Base-by-base conservation (phyloP, 305 asterid species). In the Euphrasia arctica region DNA sequence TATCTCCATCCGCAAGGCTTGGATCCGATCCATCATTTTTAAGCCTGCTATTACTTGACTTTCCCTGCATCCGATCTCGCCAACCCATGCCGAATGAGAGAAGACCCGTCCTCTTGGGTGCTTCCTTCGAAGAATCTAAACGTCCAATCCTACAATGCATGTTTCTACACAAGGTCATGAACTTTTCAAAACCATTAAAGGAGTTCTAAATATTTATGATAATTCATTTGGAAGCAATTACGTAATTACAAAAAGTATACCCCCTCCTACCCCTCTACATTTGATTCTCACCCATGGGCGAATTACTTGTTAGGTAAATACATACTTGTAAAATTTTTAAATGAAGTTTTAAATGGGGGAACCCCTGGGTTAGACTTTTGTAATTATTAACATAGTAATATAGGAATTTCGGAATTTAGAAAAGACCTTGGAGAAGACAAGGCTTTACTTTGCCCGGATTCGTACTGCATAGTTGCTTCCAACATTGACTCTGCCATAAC, bases 401-500 rank as follows among this genome's bases (percentile, higher is more conserved):
- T 34, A 34, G 8, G 41, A 34, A 4, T 34, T 34, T 34, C 1
- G 41, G 41, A 34, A 31, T 31, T 31, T 31, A 31, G 34, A 3
- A 31, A 31, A 31, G 34, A 88, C 96, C 78, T 64, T 47, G 96
- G 96, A 63, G 95, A 87, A 69, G 91, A 73, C 47, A 65, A 27
- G 65, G 95, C 90, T 82, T 91, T 91, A 59, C 55, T 83, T 83
- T 86, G 95, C 69, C 96, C 96, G 57, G 91, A 77, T 85, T 91
- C 86, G 43, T 86, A 88, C 58, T 88, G 90, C 80, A 88, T 42
- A 9, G 95, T 88, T 8, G 98, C 98, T 79, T 91, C 94, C 70
- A 91, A 81, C 94, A 76, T 82, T 1, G 98, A 82, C 75, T 91
- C 96, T 32, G 98, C 95, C 91, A 88, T 84, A 68, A 91, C 89